Conservation (phyloP, 2,329 filamentous ascomycete species). For the Fusarium napiforme region DNA sequence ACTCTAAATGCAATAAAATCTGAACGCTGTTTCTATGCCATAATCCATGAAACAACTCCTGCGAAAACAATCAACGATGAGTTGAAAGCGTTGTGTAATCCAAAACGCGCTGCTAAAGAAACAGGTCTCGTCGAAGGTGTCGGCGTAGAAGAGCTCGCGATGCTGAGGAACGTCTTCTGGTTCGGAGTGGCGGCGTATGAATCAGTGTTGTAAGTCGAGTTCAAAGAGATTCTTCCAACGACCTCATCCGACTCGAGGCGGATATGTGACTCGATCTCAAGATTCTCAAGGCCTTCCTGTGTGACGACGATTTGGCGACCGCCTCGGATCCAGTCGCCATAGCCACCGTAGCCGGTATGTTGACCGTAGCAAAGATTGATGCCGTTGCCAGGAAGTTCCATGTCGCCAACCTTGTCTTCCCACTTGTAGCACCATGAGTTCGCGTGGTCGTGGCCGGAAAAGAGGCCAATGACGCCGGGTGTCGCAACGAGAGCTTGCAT, state of each 20-base stretch:
- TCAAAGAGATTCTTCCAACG: conserved; percentile 65
- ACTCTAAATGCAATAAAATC: not conserved
- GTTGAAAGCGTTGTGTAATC: not conserved
- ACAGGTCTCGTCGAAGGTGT: not conserved
- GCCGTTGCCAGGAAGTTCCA: conserved; percentile 54
- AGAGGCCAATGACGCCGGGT: conserved; percentile 65
- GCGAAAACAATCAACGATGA: not conserved
- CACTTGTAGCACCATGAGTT: conserved; percentile 68
- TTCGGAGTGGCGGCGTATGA: conserved; percentile 59
- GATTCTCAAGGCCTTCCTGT: conserved; percentile 51
- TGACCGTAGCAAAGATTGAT: conserved; percentile 68
- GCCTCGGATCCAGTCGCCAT: conserved; percentile 72
- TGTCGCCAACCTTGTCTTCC: conserved; percentile 61
- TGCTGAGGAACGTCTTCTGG: conserved; percentile 44
- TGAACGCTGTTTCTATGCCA: not conserved
- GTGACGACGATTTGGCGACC: conserved; percentile 65
- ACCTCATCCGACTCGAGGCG: conserved; percentile 66
- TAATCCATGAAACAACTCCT: not conserved
- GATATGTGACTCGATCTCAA: conserved; percentile 68
- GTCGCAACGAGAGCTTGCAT: conserved; percentile 70
- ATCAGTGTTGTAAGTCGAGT: conserved; percentile 69
- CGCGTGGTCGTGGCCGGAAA: conserved; percentile 75
- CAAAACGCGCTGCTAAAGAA: not conserved
- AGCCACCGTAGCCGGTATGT: conserved; percentile 76
- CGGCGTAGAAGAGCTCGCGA: not conserved